phyloP scores from a whole-genome alignment of 306 rosid species.

The Dalbergia oliveri region DNA sequence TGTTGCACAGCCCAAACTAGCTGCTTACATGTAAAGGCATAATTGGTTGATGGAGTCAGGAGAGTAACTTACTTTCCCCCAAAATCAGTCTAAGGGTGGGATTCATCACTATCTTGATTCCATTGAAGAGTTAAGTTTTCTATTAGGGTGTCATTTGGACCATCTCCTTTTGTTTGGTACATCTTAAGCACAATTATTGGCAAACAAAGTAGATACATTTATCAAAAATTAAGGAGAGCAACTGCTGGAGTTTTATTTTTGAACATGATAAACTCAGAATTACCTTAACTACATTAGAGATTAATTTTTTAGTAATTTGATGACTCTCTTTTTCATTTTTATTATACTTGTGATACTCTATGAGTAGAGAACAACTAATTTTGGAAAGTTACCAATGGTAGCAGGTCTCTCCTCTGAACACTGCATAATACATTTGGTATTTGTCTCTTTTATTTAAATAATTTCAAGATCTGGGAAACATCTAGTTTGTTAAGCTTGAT shows the following conservation, averaged over 20 bases:
- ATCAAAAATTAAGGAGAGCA: background rate
- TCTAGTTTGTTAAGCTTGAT: conserved; percentile 1
- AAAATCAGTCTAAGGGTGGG: conserved; percentile 84
- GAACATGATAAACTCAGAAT: conserved; percentile 12
- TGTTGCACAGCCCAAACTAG: conserved; percentile 93
- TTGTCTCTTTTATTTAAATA: background rate
- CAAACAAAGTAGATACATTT: background rate
- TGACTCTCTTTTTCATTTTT: background rate
- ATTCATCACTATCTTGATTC: conserved; percentile 90
- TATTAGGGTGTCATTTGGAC: background rate
- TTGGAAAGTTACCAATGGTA: conserved; percentile 2
- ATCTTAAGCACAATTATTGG: conserved; percentile 11
- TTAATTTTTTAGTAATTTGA: conserved; percentile 7
- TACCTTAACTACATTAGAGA: conserved; percentile 6
- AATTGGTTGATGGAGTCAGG: conserved; percentile 80
- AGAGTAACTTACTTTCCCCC: conserved; percentile 83
- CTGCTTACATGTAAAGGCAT: conserved; percentile 75
- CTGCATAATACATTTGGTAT: background rate
- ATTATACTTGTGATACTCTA: background rate
- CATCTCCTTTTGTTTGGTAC: conserved; percentile 23
- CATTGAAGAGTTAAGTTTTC: conserved; percentile 83
- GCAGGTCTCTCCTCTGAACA: background rate
- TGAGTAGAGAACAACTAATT: background rate
- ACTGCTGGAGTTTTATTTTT: conserved; percentile 4
- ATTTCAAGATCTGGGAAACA: background rate